phyloP scores from a whole-genome alignment of 2,329 filamentous ascomycete species.

The Pseudocercospora fijiensis region DNA sequence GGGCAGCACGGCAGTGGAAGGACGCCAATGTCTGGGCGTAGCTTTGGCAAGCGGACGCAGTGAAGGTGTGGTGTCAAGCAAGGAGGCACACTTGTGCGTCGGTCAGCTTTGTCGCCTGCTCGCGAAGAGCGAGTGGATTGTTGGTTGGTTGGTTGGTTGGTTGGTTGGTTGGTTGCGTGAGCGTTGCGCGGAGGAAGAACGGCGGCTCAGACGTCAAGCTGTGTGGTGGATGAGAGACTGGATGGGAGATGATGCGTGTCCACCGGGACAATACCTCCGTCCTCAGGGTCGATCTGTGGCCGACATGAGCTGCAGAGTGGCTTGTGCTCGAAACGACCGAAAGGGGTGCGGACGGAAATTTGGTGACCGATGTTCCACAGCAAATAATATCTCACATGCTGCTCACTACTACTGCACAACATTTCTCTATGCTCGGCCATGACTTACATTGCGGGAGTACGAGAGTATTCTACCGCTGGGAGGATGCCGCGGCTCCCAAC shows the following conservation, averaged over 20 bases:
- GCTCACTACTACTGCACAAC: too few species aligned
- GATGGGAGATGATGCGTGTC: background rate
- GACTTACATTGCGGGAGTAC: too few species aligned
- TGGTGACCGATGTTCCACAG: background rate
- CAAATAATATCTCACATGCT: too few species aligned
- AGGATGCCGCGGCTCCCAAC: background rate
- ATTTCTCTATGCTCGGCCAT: background rate
- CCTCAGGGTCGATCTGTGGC: background rate
- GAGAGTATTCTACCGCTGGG: too few species aligned
- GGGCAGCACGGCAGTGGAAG: background rate
- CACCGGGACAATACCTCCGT: background rate
- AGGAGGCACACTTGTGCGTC: background rate
- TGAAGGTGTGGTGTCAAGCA: background rate
- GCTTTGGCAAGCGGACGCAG: background rate
- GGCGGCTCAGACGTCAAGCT: background rate
- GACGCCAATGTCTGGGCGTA: conserved; percentile 7
- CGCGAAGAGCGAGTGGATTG: too few species aligned
- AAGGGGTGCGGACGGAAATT: background rate
- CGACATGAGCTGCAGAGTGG: background rate
- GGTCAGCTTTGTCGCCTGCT: background rate
- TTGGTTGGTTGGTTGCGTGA: background rate
- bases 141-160: background rate
- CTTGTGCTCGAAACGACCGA: background rate
- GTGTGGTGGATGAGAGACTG: background rate
- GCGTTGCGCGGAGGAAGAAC: background rate